phyloP scores from a whole-genome alignment of 768 basidiomycete genomes.

The Pleurotus tuber-regium region DNA sequence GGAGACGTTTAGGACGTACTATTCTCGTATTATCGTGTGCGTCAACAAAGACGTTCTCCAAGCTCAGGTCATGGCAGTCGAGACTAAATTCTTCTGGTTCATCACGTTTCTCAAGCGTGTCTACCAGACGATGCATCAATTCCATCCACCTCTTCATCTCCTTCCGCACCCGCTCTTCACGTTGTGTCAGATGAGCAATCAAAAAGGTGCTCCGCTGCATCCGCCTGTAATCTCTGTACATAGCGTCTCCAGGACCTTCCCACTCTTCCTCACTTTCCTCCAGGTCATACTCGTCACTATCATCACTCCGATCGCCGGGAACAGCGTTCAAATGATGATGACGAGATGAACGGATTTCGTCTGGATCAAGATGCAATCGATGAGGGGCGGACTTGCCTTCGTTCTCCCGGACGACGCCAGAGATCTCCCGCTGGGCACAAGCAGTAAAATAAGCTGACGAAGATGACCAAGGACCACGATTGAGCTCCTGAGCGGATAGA shows the following conservation, averaged over 20 bases:
- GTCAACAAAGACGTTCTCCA: conserved; percentile 86
- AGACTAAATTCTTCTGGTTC: conserved; percentile 66
- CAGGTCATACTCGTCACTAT: conserved; percentile 75
- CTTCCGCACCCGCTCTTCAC: conserved; percentile 59
- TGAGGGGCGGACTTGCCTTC: conserved; percentile 78
- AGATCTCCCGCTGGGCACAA: conserved; percentile 69
- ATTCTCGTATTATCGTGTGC: conserved; percentile 62
- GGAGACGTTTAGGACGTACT: conserved; percentile 41
- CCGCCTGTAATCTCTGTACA: conserved; percentile 82
- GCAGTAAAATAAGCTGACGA: conserved; percentile 60
- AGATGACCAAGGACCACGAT: conserved; percentile 77
- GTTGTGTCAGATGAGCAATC: conserved; percentile 61
- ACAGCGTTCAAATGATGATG: conserved; percentile 69
- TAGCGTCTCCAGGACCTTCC: conserved; percentile 73
- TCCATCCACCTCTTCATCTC: conserved; percentile 74
- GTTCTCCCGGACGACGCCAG: conserved; percentile 71
- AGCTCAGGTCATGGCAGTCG: conserved; percentile 82
- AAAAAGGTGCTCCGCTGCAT: conserved; percentile 81
- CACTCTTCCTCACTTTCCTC: conserved; percentile 80
- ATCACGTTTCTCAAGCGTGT: conserved; percentile 26
- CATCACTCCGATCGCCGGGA: conserved; percentile 72
- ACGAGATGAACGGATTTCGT: conserved; percentile 67
- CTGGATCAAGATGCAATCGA: conserved; percentile 76
- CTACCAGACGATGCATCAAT: conserved; percentile 58
- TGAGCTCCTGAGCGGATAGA: conserved; percentile 59